Base-by-base conservation (phyloP, 2,329 filamentous ascomycete genomes). In the Arachnopeziza araneosa region DNA sequence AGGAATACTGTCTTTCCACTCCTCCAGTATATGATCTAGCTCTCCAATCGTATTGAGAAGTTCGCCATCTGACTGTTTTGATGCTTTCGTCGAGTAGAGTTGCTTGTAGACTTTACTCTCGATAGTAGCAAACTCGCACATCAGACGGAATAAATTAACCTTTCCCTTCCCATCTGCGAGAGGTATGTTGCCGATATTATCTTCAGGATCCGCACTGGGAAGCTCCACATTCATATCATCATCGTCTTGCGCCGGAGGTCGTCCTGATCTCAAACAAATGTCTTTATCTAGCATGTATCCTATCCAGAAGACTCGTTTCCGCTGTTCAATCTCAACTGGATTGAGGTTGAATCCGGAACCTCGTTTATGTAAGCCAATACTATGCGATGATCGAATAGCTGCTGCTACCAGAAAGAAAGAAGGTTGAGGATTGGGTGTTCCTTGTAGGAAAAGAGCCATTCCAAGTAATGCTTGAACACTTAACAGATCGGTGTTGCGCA, bases 1-100 rank as follows among this genome's bases (percentile, higher is more conserved):
- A 1, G 95, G 93, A 57, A 99, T 98, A 56, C 83, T 86, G 71
- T 98, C 93, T 78, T 98, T 98, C 95, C 95, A 99, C 57, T 91
- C 88, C 73, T 99, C 95, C 3, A 99, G 76, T 69, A 92, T 86
- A 69, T 85, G 87, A 72, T 99, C 95, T 10, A 99, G 83, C 71
- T 98, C 93, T 53, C 95, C 93, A 67, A 99, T 99, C 0, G 92
- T 96, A 72, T 96, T 96, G 53, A 99, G 81, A 9, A 98, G 80
- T 74, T 97, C 93, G 24, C 93, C 95, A 66, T 96, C 91, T 0
- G 92, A 91, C 71, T 97, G 90, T 70, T 93, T 95, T 1, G 91
- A 87, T 1, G 95, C 95, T 73, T 91, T 93, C 2, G 93, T 93
- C 0, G 93, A 95, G 75, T 99, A 99, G 0, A 99, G 79, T 57